These are phyloP conservation scores for Neurospora pannonica DNA, from an alignment of 495 filamentous ascomycete genomes.

Conservation along the genomic window DNA sequence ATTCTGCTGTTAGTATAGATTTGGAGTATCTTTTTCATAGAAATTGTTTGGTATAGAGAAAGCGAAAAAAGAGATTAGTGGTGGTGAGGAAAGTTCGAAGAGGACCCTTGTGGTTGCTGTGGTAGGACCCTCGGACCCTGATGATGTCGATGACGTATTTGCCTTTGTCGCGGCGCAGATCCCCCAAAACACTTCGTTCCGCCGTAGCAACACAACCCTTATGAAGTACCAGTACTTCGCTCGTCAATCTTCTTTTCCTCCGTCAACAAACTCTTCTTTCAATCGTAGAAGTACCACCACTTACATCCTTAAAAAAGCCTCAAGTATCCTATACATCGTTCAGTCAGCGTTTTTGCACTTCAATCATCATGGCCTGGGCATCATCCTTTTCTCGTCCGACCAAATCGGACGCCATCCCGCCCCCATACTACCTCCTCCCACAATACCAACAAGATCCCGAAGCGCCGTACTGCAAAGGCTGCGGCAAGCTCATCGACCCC, in stretches of 20 bases:
- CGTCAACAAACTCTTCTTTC: not conserved
- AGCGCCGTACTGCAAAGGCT: conserved; percentile 32
- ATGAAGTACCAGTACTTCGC: not conserved
- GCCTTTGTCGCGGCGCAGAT: not conserved
- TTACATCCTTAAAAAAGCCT: not conserved
- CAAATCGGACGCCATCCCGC: conserved; percentile 26
- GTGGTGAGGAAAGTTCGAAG: not conserved
- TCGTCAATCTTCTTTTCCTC: not conserved
- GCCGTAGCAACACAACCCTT: not conserved
- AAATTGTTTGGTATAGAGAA: not conserved
- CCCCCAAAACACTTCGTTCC: not conserved
- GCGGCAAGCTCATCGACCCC: conserved; percentile 29
- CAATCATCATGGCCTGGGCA: conserved; percentile 27
- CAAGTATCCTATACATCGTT: not conserved
- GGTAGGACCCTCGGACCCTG: not conserved
- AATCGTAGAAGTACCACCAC: not conserved
- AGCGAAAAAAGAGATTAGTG: not conserved
- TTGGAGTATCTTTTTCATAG: not conserved
- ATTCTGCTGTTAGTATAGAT: not conserved
- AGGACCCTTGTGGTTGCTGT: not conserved
- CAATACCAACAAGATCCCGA: conserved; percentile 19
- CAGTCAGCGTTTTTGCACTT: too few species aligned
- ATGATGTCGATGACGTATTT: not conserved
- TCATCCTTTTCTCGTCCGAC: conserved; percentile 30
- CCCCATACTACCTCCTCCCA: conserved; percentile 28